Conservation (phyloP, 2,329 filamentous ascomycete genomes). For the Claviceps pusilla region DNA sequence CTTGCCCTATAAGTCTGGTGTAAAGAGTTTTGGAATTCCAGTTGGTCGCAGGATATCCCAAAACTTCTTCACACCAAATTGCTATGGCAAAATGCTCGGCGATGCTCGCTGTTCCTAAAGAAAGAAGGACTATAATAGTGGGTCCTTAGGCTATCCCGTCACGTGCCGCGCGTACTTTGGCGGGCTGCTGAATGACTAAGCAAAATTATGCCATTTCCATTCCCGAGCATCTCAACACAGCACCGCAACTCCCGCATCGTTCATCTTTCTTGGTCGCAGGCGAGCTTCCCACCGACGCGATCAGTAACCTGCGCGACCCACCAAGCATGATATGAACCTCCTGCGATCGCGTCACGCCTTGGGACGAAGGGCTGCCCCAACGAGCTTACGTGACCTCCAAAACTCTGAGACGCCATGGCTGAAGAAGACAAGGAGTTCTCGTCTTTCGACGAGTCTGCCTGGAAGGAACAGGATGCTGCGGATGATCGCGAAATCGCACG, state of each 20-base stretch:
- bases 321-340: slow-evolving; percentile 15
- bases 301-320: neutral
- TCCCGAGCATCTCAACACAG: neutral
- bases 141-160: neutral
- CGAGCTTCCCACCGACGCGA: neutral
- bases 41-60: too few species aligned
- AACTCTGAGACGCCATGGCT: slow-evolving; percentile 14
- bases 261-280: neutral
- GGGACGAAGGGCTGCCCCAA: slow-evolving; percentile 11
- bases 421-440: slow-evolving; percentile 19
- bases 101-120: too few species aligned
- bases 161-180: neutral
- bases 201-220: neutral
- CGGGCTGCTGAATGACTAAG: neutral
- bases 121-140: too few species aligned
- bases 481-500: slow-evolving; percentile 34
- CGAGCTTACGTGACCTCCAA: slow-evolving; percentile 8
- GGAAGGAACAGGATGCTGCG: slow-evolving; percentile 30
- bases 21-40: too few species aligned
- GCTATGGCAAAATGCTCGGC: too few species aligned
- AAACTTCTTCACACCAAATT: too few species aligned
- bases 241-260: neutral
- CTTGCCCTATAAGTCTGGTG: too few species aligned
- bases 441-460: slow-evolving; percentile 20
- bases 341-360: slow-evolving; percentile 9